These are phyloP conservation scores for Diaporthe aspalathi DNA, from an alignment of 2,329 filamentous ascomycete species.

Conservation along the genomic window DNA sequence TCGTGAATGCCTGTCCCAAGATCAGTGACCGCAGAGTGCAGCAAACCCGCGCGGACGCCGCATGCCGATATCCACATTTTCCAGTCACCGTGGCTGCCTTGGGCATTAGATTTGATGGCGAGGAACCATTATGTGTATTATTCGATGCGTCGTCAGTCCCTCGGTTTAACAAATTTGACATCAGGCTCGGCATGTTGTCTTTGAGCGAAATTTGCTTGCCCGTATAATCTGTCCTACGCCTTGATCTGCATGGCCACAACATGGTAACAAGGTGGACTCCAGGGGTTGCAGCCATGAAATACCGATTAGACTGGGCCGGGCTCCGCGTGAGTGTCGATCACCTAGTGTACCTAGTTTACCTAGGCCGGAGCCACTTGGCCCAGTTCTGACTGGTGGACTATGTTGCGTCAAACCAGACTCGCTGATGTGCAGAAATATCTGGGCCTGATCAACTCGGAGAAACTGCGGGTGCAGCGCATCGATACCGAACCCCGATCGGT, in stretches of 20 bases:
- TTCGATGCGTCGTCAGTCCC: no score
- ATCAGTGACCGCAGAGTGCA: no score
- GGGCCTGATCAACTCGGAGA: not conserved
- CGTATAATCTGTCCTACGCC: not conserved
- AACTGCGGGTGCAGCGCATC: not conserved
- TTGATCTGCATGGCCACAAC: not conserved
- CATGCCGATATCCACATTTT: no score
- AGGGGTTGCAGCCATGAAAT: not conserved
- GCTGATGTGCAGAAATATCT: not conserved
- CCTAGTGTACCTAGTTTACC: no score
- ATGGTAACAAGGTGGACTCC: not conserved
- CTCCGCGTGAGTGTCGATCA: not conserved
- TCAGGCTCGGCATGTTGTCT: no score
- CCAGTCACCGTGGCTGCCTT: no score
- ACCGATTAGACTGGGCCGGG: not conserved
- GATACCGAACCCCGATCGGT: slow-evolving; percentile 25
- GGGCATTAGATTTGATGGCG: no score
- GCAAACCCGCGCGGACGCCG: no score
- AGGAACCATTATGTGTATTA: no score
- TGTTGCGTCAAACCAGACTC: slow-evolving; percentile 1
- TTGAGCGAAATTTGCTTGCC: not conserved
- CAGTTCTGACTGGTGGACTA: not conserved
- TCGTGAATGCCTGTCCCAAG: no score
- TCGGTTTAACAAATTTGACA: no score
- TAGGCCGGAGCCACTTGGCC: not conserved